phyloP scores from a whole-genome alignment of 257 asterid genomes.

The Jacaranda copaia region DNA sequence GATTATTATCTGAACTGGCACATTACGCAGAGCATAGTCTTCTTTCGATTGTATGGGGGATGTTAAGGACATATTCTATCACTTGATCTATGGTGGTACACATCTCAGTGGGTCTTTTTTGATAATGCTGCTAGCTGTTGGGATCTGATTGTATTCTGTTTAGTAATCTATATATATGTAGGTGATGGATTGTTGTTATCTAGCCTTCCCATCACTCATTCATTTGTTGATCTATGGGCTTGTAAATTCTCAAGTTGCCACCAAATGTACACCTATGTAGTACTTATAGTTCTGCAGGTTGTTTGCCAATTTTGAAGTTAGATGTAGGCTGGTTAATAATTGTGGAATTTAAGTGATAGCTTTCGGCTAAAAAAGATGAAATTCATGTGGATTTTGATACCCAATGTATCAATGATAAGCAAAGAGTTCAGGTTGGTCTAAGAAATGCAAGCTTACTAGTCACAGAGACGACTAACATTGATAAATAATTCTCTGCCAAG shows the following conservation, averaged over 20 bases:
- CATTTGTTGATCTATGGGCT: background rate
- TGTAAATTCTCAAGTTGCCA: background rate
- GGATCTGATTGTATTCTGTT: background rate
- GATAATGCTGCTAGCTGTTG: background rate
- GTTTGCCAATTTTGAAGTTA: background rate
- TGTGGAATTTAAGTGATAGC: background rate
- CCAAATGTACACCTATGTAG: background rate
- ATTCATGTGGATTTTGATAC: background rate
- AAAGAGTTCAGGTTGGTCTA: too few relatives aligned
- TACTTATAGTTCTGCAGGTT: background rate
- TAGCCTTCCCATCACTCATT: background rate
- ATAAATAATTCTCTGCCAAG: too few relatives aligned
- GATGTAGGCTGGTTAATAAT: background rate
- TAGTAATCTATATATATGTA: background rate
- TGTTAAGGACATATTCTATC: conserved; percentile 2
- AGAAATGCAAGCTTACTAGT: background rate
- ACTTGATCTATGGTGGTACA: background rate
- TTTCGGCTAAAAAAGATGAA: background rate
- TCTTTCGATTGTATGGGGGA: background rate
- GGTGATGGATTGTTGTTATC: background rate
- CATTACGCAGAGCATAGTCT: background rate
- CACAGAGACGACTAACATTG: background rate
- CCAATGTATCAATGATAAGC: too few relatives aligned
- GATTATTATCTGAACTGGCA: background rate
- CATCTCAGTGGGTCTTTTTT: background rate